phyloP scores from a whole-genome alignment of 202 grass and related monocot species.

The Hordeum pubiflorum region DNA sequence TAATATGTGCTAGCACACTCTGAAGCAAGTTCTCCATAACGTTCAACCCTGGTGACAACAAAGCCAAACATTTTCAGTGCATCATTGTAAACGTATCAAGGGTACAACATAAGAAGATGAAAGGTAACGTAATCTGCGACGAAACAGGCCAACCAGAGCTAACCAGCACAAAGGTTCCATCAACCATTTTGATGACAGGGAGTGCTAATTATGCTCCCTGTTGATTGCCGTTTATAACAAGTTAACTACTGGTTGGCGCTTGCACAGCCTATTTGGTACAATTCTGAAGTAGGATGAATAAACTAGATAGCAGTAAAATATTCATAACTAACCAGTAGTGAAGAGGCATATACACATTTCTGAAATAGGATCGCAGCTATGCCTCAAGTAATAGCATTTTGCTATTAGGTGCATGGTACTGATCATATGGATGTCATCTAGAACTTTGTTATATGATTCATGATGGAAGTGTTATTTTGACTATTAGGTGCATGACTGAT shows the following conservation, averaged over 20 bases:
- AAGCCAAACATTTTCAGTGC: background rate
- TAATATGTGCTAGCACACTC: constrained; percentile 87
- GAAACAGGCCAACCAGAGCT: background rate
- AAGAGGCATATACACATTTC: background rate
- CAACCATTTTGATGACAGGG: background rate
- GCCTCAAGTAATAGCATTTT: background rate
- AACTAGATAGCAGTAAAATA: background rate
- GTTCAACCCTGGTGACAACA: constrained; percentile 36
- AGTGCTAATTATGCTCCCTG: background rate
- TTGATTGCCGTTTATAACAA: background rate
- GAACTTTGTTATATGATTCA: too few relatives aligned
- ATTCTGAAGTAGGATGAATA: constrained; percentile 1
- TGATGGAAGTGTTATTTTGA: too few relatives aligned
- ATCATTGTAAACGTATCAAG: background rate
- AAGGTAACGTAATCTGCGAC: background rate
- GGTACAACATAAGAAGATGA: background rate
- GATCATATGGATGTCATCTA: too few relatives aligned
- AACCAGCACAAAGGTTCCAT: background rate
- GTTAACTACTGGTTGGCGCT: background rate
- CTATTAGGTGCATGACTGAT: too few relatives aligned
- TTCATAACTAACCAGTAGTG: background rate
- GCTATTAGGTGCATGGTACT: too few relatives aligned
- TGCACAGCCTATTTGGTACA: background rate
- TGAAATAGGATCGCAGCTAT: background rate
- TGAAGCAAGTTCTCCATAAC: constrained; percentile 70